A percentile compares a stretch with the other conserved stretches of the same genome.
Conservation (phyloP, 1,284 basidiomycete species). For the Tilletia setariae region DNA sequence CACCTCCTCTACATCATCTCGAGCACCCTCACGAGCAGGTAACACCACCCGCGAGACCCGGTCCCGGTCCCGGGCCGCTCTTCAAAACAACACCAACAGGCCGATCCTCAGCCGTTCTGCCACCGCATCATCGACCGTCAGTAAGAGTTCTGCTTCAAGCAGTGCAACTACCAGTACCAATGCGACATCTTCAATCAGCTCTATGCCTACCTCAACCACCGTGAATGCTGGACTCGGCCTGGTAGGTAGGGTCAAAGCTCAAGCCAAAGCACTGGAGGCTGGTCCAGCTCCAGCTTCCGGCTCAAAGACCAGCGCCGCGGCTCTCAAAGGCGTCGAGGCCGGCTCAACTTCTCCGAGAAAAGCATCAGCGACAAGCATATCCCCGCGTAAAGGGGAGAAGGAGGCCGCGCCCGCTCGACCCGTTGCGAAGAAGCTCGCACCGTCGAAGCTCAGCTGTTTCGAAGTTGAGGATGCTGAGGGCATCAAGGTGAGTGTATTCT, state of each 20-base stretch:
- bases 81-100: neutral
- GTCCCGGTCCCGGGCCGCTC: neutral
- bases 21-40: constrained; percentile 34
- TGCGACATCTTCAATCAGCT: neutral
- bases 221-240: neutral
- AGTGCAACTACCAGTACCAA: neutral
- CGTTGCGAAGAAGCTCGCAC: constrained; percentile 1
- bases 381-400: neutral
- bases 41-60: constrained; percentile 11
- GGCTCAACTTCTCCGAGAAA: too few species aligned
- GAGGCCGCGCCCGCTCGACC: neutral
- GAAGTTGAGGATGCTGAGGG: constrained; percentile 3
- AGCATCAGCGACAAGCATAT: neutral
- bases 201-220: neutral
- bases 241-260: neutral
- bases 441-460: constrained; percentile 12
- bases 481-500: neutral
- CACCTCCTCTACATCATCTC: constrained; percentile 37
- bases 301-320: too few species aligned
- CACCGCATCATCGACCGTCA: neutral
- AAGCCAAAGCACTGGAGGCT: constrained; percentile 4
- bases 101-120: neutral
- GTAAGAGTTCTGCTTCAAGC: neutral
- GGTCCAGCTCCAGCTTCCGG: neutral
- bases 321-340: too few species aligned